These are phyloP conservation scores for Turritis glabra DNA, from an alignment of 345 rosid genomes.

Conservation along the genomic window DNA sequence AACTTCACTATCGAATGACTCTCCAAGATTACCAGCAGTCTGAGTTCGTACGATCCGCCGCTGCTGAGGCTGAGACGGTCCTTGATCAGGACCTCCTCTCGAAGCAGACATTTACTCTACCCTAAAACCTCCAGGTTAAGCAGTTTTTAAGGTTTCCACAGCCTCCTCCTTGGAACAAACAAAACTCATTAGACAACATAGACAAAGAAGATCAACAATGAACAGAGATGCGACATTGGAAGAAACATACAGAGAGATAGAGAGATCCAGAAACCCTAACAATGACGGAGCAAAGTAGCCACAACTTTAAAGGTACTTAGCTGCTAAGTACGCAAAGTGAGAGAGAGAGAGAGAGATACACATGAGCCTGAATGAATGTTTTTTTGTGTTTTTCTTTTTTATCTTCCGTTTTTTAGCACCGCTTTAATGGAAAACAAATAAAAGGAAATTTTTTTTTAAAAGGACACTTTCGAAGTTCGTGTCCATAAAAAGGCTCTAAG, in stretches of 20 bases:
- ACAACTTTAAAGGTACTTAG: slow-evolving; percentile 51
- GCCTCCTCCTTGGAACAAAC: background rate
- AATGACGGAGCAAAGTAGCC: slow-evolving; percentile 25
- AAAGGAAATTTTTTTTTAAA: background rate
- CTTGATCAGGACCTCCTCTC: slow-evolving; percentile 55
- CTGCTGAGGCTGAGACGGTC: slow-evolving; percentile 46
- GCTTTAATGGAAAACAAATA: background rate
- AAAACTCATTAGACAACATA: background rate
- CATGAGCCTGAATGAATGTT: slow-evolving; percentile 11
- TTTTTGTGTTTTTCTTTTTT: slow-evolving; percentile 21
- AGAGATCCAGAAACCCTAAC: slow-evolving; percentile 41
- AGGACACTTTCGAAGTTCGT: slow-evolving; percentile 27
- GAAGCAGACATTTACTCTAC: slow-evolving; percentile 50
- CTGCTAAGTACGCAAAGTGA: slow-evolving; percentile 43
- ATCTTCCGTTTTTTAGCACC: slow-evolving; percentile 11
- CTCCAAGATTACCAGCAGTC: slow-evolving; percentile 93
- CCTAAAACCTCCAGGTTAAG: slow-evolving; percentile 32
- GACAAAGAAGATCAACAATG: background rate
- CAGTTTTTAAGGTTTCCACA: background rate
- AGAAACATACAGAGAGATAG: slow-evolving; percentile 21
- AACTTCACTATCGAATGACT: slow-evolving; percentile 92
- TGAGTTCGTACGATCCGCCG: slow-evolving; percentile 81
- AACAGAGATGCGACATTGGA: slow-evolving; percentile 19
- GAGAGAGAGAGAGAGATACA: slow-evolving; percentile 5
- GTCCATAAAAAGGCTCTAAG: slow-evolving; percentile 8